phyloP scores from a whole-genome alignment of 2,329 filamentous ascomycete species.

The Alternaria conjuncta region DNA sequence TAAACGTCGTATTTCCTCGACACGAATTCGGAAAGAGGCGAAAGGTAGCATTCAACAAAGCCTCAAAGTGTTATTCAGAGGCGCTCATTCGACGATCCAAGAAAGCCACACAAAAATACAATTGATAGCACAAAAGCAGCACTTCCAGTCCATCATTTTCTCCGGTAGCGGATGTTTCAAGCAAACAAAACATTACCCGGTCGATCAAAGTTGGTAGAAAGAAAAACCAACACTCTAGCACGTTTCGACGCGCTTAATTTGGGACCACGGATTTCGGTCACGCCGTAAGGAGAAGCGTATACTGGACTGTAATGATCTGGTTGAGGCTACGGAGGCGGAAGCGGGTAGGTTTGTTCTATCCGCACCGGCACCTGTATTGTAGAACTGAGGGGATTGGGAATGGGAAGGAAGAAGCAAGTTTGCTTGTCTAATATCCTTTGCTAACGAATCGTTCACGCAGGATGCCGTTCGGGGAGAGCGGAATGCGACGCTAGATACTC shows the following conservation, averaged over 20 bases:
- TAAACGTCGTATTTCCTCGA: neutral
- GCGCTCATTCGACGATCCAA: neutral
- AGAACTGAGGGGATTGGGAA: neutral
- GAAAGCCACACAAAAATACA: neutral
- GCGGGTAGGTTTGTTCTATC: neutral
- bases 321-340: neutral
- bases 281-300: neutral
- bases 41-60: neutral
- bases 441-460: neutral
- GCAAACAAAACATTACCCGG: neutral
- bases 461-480: neutral
- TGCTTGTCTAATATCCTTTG: neutral
- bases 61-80: neutral
- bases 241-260: neutral
- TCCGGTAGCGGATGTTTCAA: neutral
- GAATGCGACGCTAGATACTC: neutral
- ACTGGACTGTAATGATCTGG: neutral
- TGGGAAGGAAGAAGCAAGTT: neutral
- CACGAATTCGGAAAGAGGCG: neutral
- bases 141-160: neutral
- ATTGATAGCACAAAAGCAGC: neutral
- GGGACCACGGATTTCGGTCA: neutral
- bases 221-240: neutral
- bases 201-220: neutral
- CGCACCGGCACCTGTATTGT: neutral